Base-by-base conservation (phyloP, 2,329 filamentous ascomycete species). In the Beauveria sp. region DNA sequence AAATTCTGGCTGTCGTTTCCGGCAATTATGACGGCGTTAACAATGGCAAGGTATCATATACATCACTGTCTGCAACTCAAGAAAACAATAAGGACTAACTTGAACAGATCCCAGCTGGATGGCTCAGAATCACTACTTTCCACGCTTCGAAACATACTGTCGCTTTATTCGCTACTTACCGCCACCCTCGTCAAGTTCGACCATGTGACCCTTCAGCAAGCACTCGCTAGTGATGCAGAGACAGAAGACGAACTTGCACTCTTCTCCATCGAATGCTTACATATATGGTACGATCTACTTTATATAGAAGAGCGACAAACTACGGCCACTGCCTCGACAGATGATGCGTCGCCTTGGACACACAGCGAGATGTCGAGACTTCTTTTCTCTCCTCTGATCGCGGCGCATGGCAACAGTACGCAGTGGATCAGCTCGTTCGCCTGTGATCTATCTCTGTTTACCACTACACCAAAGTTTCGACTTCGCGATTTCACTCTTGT, bases 1-100 rank as follows among this genome's bases (percentile, higher is more conserved):
- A 49, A 55, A 26, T 61, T 61, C 46, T 61, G 59, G 59, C 20
- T 38, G 3, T 16, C 43, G n/a, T 43, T 61, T 10, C 51, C 59
- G 22, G 31, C 43, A 31, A 8, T 55, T 45, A 61, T 61, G 22
- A 45, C 8, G 4, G 31, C 59, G 3, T 10, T 61, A 4, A 55
- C 40, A 20, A 14, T 14, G 10, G 2, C 31, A 22, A 48, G 51
- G 51, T 42, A 54, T 14, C 10, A 22, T 55, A 2, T 40, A 45
- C 18, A 5, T n/a, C 22, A 5, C 6, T 20, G 20, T 20, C 8
- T 48, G 12, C 38, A 18, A 26, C 51, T 28, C 5, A 12, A 12
- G 8, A 43, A 18, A 14, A 10, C 12, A 14, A 38, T 8, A 1
- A 31, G 2, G 14, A 12, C 43, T 57, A 57, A 56, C 9, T 14